These are phyloP conservation scores for Neurospora sp. DNA, from an alignment of 495 filamentous ascomycete species.

Conservation along the genomic window DNA sequence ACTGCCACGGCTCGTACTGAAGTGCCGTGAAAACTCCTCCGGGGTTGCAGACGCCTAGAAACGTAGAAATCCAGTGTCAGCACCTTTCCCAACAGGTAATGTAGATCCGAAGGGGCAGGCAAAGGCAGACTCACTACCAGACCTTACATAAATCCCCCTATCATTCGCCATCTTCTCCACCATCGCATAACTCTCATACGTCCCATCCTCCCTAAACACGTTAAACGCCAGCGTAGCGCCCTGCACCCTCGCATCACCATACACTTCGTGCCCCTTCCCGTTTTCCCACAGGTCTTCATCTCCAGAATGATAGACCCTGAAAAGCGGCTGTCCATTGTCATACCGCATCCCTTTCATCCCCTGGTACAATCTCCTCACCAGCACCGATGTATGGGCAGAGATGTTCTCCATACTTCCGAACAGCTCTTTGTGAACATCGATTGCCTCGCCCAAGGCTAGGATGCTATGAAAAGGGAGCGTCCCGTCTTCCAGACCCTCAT, in stretches of 20 bases:
- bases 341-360: conserved; percentile 46
- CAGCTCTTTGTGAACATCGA: conserved; percentile 52
- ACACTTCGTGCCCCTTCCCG: conserved; percentile 16
- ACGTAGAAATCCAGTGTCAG: background rate
- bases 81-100: no score
- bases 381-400: conserved; percentile 50
- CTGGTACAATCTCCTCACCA: conserved; percentile 42
- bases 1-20: conserved; percentile 47
- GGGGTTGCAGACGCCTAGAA: conserved; percentile 34
- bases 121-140: conserved; percentile 48
- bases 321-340: conserved; percentile 46
- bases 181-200: conserved; percentile 45
- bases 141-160: conserved; percentile 55
- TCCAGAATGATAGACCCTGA: conserved; percentile 51
- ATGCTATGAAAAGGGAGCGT: conserved; percentile 74
- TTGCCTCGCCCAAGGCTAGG: conserved; percentile 57
- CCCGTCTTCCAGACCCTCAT: conserved; percentile 66
- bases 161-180: conserved; percentile 56
- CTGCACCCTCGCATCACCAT: conserved; percentile 49
- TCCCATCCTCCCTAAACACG: conserved; percentile 42
- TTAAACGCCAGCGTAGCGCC: conserved; percentile 68
- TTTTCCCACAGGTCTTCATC: conserved; percentile 8
- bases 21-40: conserved; percentile 35
- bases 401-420: conserved; percentile 54
- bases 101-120: no score